Percentiles rank a stretch among this genome's conserved stretches.
These are phyloP conservation scores for Syncephalastrum monosporum DNA, from an alignment of 371 early-diverging fungal species.

Conservation along the genomic window DNA sequence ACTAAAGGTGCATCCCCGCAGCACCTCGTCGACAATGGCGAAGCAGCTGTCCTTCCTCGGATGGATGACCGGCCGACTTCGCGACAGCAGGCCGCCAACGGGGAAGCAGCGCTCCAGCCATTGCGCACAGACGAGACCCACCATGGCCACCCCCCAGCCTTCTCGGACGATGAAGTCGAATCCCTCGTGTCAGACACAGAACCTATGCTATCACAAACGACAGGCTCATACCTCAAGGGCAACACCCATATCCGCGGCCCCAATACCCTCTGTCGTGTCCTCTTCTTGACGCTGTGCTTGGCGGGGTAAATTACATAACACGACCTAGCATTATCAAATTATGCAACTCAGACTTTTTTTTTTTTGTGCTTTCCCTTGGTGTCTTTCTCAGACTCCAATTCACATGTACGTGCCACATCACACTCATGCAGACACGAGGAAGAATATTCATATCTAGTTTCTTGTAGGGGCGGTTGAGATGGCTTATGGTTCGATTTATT, in stretches of 20 bases:
- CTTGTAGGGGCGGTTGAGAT: constrained; percentile 66
- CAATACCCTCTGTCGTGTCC: constrained; percentile 31
- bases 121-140: neutral
- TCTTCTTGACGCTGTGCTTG: constrained; percentile 45
- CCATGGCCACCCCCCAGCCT: neutral
- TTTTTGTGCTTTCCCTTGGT: neutral
- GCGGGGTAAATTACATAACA: constrained; percentile 26
- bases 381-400: constrained; percentile 33
- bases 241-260: constrained; percentile 31
- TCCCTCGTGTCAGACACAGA: constrained; percentile 6
- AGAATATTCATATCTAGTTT: neutral
- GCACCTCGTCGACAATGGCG: too few relatives aligned
- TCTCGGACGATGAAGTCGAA: constrained; percentile 14
- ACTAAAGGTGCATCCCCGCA: too few relatives aligned
- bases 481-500: constrained; percentile 48
- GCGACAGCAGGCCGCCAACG: too few relatives aligned
- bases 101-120: neutral
- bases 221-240: constrained; percentile 12
- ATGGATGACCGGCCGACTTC: too few relatives aligned
- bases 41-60: too few relatives aligned
- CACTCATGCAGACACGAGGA: constrained; percentile 1
- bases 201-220: constrained; percentile 5
- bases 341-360: constrained; percentile 7
- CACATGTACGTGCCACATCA: constrained; percentile 34
- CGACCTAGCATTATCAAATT: neutral